Evolutionary conservation across 331 rosid genomes (phyloP), one percentile per base, ranked within the genome.

Genomic region (Pyrus hybrid): DNA sequence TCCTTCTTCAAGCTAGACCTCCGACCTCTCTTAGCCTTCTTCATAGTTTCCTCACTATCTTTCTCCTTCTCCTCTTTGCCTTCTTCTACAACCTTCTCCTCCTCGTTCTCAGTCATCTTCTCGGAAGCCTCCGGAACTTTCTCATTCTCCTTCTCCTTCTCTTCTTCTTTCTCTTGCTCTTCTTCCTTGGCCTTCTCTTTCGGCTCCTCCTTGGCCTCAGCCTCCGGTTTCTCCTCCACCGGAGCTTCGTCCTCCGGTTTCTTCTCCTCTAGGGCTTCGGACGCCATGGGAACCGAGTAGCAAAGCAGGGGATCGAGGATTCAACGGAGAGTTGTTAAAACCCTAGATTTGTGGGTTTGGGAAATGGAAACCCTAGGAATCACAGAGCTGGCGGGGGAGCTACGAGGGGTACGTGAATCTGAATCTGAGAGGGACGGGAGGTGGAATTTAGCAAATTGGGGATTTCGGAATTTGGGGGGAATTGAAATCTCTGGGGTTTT

Each of bases 261-360:
- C 83, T 60, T 82, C 66, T 87, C 96, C 37, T 90, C 92, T 84
- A 84, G 87, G 88, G 86, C 77, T 77, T 83, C 93, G 54, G 97
- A 73, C 32, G 97, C 93, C 97, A 95, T 95, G 79, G 66, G 61
- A 67, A 12, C 56, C 62, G 7, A 28, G 25, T 16, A 70, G 32
- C 1, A 32, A 35, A 83, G 6, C 5, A 41, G 7, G 7, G 56
- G 76, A 57, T 64, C n/a, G n/a, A 23, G 35, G 45, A 63, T 49
- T 66, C 8, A 57, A 29, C 30, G 8, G 25, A 20, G 16, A 47
- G 6, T 12, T 14, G 43, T 6, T 12, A 43, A 76, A 85, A 89
- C 93, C 89, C 91, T 77, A 81, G 74, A 49, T 74, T 68, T n/a
- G 72, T 23, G 80, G 73, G 60, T 54, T 56, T 62, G 56, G 77